Evolutionary conservation across 352 stramenopile genomes (phyloP), one percentile per base, ranked within the genome.

Genomic region (Thalassiosira exigua): DNA sequence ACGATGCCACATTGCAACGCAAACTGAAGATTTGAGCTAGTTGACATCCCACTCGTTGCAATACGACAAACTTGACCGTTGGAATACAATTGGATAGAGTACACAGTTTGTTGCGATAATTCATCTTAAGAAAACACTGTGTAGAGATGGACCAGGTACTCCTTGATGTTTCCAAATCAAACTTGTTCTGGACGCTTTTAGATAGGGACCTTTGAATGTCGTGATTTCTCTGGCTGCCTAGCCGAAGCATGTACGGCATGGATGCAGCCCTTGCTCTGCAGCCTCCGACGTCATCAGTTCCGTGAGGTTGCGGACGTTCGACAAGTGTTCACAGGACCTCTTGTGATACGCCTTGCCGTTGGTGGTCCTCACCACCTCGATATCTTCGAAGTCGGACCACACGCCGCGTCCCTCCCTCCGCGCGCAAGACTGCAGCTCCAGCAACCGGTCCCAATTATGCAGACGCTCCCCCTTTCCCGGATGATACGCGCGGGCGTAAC

Each of bases 271-370:
- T 69, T 68, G 75, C 48, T 87, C 81, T 36, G 76, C 82, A 9
- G 83, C 85, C 30, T 82, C 72, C 21, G 68, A 85, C 27, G 60
- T 64, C 30, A 54, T 69, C 17, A 91, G 81, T 52, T 81, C 41
- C 33, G 44, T 76, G 0, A 90, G 32, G 70, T 87, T 75, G 52
- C 75, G 76, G 33, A 44, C 80, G 33, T 70, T 73, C n/a, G 77
- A 60, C 29, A 91, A 66, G 70, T 91, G 80, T 27, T 82, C 70
- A 65, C 85, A 93, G 59, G 72, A 54, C 52, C 61, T 75, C 21
- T 66, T 71, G 48, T 93, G 85, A 74, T 86, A 92, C 22, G 84
- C 82, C 32, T 64, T 78, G 39, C 85, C 87, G 79, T 87, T 90
- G 2, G 71, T 39, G 17, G 87, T 91, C 1, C 81, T 67, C 22